Percentiles rank a stretch among this genome's conserved stretches.
phyloP scores from a whole-genome alignment of 257 asterid genomes.

The Ocimum tenuiflorum region DNA sequence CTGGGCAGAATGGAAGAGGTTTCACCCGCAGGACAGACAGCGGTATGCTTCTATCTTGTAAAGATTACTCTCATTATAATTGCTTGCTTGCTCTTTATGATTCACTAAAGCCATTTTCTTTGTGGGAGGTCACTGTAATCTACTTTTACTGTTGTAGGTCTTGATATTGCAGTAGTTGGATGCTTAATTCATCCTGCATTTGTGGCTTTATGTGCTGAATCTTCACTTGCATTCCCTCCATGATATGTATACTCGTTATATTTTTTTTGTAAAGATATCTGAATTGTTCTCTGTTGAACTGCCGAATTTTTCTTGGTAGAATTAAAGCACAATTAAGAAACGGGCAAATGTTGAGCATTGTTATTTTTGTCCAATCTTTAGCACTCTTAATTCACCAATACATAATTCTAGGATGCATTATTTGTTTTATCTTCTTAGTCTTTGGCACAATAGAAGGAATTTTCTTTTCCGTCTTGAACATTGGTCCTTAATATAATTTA shows the following conservation, averaged over 20 bases:
- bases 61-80: not conserved
- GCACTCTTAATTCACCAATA: not conserved
- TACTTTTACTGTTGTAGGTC: not conserved
- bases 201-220: not conserved
- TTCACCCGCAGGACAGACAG: slow-evolving; percentile 40
- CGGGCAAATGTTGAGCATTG: not conserved
- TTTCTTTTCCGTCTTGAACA: not conserved
- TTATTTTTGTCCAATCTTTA: not conserved
- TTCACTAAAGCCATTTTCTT: not conserved
- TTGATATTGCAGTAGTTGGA: not conserved
- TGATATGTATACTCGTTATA: not conserved
- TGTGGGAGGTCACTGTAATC: not conserved
- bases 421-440: too few relatives aligned
- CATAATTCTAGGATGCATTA: too few relatives aligned
- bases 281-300: not conserved
- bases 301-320: not conserved
- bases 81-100: not conserved
- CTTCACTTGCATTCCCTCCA: not conserved
- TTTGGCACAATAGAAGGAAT: too few relatives aligned
- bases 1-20: slow-evolving; percentile 61
- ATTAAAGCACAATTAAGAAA: not conserved
- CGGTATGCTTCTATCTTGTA: slow-evolving; percentile 34
- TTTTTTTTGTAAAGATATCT: not conserved
- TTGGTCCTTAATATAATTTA: not conserved
- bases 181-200: slow-evolving; percentile 4